Conservation (phyloP, 305 asterid genomes). For the Rubia peregrina region DNA sequence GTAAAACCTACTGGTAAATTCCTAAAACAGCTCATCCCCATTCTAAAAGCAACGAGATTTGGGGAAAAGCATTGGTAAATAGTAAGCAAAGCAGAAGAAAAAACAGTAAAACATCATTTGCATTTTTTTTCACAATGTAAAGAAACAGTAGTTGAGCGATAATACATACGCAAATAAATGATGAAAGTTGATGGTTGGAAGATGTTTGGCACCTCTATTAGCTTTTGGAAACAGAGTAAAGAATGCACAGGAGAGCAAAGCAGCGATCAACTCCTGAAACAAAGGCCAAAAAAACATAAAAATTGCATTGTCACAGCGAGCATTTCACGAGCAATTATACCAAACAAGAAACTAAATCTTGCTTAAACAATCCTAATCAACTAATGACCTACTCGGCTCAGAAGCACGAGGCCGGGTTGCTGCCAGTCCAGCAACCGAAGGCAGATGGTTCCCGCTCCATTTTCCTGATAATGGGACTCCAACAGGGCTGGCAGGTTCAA, state of each 20-base stretch:
- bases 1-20: neutral
- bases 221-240: constrained; percentile 74
- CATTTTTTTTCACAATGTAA: neutral
- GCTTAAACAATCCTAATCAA: neutral
- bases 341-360: neutral
- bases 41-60: neutral
- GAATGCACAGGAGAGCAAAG: constrained; percentile 73
- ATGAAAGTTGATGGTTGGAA: constrained; percentile 70
- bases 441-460: constrained; percentile 37
- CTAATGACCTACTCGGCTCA: constrained; percentile 48
- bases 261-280: constrained; percentile 78
- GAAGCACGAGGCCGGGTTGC: constrained; percentile 58
- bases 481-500: constrained; percentile 56
- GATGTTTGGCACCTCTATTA: constrained; percentile 58
- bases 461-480: constrained; percentile 53
- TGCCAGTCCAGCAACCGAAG: constrained; percentile 63
- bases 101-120: neutral
- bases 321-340: neutral
- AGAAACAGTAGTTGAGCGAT: neutral
- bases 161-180: constrained; percentile 67
- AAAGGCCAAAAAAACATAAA: constrained; percentile 1
- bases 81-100: neutral
- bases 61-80: neutral
- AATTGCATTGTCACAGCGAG: neutral
- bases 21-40: neutral